Evolutionary conservation across 176 grass and related monocot species (phyloP), one percentile per base, ranked within the genome.

Genomic region (Musa schizocarpa): DNA sequence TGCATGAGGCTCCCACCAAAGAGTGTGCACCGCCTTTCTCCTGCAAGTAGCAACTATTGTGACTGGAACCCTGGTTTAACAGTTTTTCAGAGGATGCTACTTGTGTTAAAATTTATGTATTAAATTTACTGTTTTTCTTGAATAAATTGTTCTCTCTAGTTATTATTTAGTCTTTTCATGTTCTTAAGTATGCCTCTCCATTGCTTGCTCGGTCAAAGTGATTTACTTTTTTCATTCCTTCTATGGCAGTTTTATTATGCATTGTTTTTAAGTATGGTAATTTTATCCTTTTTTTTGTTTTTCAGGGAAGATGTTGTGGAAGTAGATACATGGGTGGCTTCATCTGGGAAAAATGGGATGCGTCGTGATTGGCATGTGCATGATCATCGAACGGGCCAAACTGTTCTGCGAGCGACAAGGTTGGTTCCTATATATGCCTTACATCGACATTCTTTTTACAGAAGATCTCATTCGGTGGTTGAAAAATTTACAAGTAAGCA

Each of bases 261-360:
- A n/a, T 48, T 63, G 20, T 11, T 43, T 83, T 43, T 43, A 43
- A 6, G 34, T 43, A 3, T 43, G 34, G 34, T 43, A 43, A 43
- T 72, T 13, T 63, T 11, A 20, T 63, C 20, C 8, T 63, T 63
- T 19, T 65, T 74, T 63, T 77, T 68, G 54, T 62, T 82, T 84
- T 88, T 58, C 78, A 98, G 94, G 94, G 90, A 86, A 72, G 94
- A 98, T 86, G 80, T 91, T 85, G 88, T 98, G 74, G 81, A 98
- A 89, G 88, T 93, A 66, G 94, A 98, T 78, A 93, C 94, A 76
- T 98, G 94, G 94, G 94, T 98, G 54, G 90, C 83, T 91, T 82
- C 86, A 66, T 92, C 90, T 67, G 94, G 94, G 19, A 98, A 98
- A 91, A 98, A 98, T 73, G 90, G 94, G 50, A 98, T 98, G 94